Evolutionary conservation across 352 stramenopile genomes (phyloP), one percentile per base, ranked within the genome.

Genomic region (Phytophthora vignae): DNA sequence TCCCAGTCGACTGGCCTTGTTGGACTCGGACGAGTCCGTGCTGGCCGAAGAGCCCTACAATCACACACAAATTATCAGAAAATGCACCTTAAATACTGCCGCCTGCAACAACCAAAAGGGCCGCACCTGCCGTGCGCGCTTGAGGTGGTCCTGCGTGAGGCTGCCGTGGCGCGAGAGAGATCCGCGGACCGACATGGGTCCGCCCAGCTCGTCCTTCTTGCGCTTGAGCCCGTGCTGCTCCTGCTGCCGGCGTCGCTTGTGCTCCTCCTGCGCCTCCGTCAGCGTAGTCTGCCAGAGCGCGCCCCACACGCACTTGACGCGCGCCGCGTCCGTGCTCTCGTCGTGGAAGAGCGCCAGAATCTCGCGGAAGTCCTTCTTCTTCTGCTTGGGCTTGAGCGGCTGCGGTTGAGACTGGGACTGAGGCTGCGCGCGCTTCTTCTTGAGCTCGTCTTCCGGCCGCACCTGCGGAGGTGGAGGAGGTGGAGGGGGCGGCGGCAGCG

Each of bases 311-410:
- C 60, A 60, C 54, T 74, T 70, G 11, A 48, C 22, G 31, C 67
- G 50, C 15, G 50, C 52, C 1, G 52, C 29, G 46, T 84, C 74
- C 58, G 36, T 55, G 15, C 12, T 9, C 8, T 80, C 69, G 29
- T 79, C 72, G 57, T 93, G 83, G 57, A 93, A 91, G 22, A 92
- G 77, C 62, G 81, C 63, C 36, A 92, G 59, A 38, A 92, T 85
- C 46, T 92, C 83, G n/a, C 84, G 84, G 44, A 91, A 88, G 62
- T 94, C 86, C 60, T 88, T 79, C 52, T 76, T 81, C 65, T 83
- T 88, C 1, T 29, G 66, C 63, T 67, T 79, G 42, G 55, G 49
- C 15, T 67, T 65, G 4, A 63, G 55, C 9, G 46, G 31, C 44
- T 76, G 62, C 49, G 61, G 44, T n/a, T 67, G 25, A 6, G 38